Evolutionary conservation across 345 rosid species (phyloP).

Genomic region (Rhizophora mangle): DNA sequence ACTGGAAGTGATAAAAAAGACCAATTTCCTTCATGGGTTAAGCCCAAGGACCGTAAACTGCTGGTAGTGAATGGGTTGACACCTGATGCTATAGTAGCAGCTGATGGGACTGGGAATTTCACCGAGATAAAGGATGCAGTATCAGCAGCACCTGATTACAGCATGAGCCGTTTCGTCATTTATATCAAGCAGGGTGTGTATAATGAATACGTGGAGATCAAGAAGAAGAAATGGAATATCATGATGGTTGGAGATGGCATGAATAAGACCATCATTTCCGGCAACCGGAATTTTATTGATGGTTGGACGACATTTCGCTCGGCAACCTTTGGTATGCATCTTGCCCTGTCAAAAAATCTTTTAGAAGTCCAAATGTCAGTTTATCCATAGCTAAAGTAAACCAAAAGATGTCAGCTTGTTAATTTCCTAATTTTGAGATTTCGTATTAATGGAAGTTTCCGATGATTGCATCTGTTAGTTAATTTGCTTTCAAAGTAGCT

Average conservation of each 20-base stretch:
- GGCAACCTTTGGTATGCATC: constrained; percentile 33
- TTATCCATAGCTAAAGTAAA: too few species aligned
- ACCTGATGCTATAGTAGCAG: constrained; percentile 24
- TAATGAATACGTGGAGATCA: constrained; percentile 35
- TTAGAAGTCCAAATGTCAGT: too few species aligned
- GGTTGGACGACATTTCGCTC: constrained; percentile 34
- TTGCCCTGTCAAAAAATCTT: too few species aligned
- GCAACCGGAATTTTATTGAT: constrained; percentile 33
- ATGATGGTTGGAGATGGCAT: constrained; percentile 43
- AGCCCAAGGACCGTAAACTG: constrained; percentile 41
- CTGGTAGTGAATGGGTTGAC: constrained; percentile 14
- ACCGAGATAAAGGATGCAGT: constrained; percentile 29
- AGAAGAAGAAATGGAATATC: constrained; percentile 33
- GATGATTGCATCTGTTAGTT: too few species aligned
- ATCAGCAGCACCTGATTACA: constrained; percentile 17
- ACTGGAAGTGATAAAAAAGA: constrained; percentile 1
- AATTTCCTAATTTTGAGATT: too few species aligned
- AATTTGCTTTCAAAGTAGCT: too few species aligned
- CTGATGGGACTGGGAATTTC: constrained; percentile 33
- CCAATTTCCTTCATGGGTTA: constrained; percentile 62
- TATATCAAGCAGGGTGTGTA: constrained; percentile 32
- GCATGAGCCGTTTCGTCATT: constrained; percentile 13
- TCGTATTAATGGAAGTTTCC: too few species aligned
- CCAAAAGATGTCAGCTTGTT: too few species aligned
- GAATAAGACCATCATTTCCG: constrained; percentile 33